Conservation (phyloP, 345 rosid genomes). For the Dipteronia dyeriana region DNA sequence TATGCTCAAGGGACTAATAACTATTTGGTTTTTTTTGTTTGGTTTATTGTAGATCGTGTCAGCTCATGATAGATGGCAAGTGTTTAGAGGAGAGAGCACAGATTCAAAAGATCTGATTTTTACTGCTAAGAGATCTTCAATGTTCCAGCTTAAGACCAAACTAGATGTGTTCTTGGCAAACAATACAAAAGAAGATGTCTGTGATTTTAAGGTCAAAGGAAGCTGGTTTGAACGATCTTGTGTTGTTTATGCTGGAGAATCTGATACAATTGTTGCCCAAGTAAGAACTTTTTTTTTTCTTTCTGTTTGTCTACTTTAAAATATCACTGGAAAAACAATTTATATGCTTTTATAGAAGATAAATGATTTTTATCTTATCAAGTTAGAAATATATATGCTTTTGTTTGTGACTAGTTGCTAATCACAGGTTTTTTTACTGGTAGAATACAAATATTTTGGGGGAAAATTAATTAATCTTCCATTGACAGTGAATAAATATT, state of each 20-base stretch:
- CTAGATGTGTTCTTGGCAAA: constrained; percentile 25
- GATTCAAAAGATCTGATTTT: constrained; percentile 22
- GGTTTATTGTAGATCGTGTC: too few relatives aligned
- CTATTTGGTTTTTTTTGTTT: too few relatives aligned
- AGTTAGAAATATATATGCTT: background rate
- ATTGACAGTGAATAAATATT: too few relatives aligned
- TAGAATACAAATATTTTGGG: too few relatives aligned
- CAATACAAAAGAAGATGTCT: constrained; percentile 15
- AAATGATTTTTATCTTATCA: background rate
- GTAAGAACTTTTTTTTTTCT: background rate
- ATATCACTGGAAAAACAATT: background rate
- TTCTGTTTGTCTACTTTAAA: background rate
- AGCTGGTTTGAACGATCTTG: constrained; percentile 28
- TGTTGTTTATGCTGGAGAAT: constrained; percentile 19
- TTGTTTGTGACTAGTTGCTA: too few relatives aligned
- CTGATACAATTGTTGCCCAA: constrained; percentile 23
- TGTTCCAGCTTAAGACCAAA: constrained; percentile 13
- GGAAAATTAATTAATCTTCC: too few relatives aligned
- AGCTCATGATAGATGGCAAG: constrained; percentile 23
- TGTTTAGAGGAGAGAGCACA: constrained; percentile 31
- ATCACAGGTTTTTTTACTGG: too few relatives aligned
- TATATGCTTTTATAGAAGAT: background rate
- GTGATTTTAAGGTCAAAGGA: constrained; percentile 28
- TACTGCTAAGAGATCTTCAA: constrained; percentile 18
- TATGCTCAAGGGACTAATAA: too few relatives aligned